These are phyloP conservation scores for Metroxylon sagu DNA, from an alignment of 176 grass and related monocot species.

Conservation along the genomic window DNA sequence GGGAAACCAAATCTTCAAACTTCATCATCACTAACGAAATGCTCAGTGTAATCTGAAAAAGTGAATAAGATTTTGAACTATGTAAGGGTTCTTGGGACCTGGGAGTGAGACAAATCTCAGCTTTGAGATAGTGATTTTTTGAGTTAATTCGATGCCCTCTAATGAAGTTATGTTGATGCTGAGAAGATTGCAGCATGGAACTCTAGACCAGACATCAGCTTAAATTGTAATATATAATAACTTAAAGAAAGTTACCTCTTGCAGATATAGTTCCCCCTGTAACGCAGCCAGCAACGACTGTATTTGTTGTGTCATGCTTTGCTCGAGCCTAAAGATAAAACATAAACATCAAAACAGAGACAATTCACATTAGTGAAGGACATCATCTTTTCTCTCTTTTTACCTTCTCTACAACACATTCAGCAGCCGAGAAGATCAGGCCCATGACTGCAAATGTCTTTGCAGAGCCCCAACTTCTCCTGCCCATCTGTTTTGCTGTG, in stretches of 20 bases:
- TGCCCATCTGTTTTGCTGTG: slow-evolving; percentile 85
- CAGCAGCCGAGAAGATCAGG: slow-evolving; percentile 79
- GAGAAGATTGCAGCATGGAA: no score
- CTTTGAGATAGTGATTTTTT: no score
- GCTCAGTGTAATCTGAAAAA: no score
- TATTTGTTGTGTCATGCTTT: slow-evolving; percentile 90
- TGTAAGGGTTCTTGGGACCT: no score
- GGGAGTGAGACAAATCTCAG: no score
- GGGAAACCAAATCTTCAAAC: no score
- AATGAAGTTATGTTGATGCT: no score
- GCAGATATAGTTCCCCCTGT: slow-evolving; percentile 82
- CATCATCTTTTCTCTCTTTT: neutral
- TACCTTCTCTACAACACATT: slow-evolving; percentile 88
- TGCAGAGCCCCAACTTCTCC: slow-evolving; percentile 66
- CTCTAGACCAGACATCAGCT: no score
- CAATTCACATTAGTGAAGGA: neutral
- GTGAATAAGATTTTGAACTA: no score
- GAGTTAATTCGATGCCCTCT: no score
- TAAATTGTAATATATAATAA: no score
- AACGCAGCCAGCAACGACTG: slow-evolving; percentile 74
- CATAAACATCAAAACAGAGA: slow-evolving; percentile 6
- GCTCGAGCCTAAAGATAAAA: slow-evolving; percentile 52
- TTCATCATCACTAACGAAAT: no score
- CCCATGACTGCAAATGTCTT: slow-evolving; percentile 95
- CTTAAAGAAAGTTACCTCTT: slow-evolving; percentile 42